Evolutionary conservation across 768 basidiomycete genomes (phyloP), one percentile per base, ranked within the genome.

Genomic region (Coprinellus micaceus): DNA sequence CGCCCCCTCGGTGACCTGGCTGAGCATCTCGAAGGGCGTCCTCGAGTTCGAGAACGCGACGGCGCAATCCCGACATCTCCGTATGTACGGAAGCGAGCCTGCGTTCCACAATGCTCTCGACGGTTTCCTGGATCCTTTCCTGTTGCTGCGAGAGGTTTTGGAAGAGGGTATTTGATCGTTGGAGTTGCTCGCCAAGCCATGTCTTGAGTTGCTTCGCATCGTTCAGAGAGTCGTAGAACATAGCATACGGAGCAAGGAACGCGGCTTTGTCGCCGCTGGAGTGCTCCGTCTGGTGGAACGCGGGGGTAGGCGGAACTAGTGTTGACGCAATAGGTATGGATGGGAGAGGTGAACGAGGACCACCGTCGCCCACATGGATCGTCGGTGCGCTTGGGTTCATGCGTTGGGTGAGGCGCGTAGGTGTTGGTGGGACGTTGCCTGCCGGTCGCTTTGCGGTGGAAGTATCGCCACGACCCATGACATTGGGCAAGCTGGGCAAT

Each of bases 201-300:
- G 67, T 64, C 71, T 92, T 91, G 56, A 94, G 80, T 64, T 89
- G 83, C 64, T 83, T 85, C 15, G 88, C 84, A 67, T 92, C 92
- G 53, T 85, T 80, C 29, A 94, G 81, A 2, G 90, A 86, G 57
- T 94, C 91, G 66, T 92, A 94, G 69, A 94, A 94, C 51, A 79
- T 69, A 64, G 88, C 89, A 61, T 94, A 94, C 2, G 89, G 91
- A 0, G 86, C 83, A 47, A 94, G 72, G 69, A 94, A 94, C 19
- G 89, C 85, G 1, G 82, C 74, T 66, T 87, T 90, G 64, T 87
- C 86, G 22, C 81, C 80, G 10, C 80, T 64, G 63, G 82, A 84
- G 12, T 77, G 79, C 1, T 84, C 81, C 39, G 80, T 82, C 15
- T 84, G 83, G 19, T 89, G 75, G 11, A 80, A 75, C n/a, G 80